Conservation (phyloP, 1,284 basidiomycete genomes). For the Acaromyces ingoldii region DNA sequence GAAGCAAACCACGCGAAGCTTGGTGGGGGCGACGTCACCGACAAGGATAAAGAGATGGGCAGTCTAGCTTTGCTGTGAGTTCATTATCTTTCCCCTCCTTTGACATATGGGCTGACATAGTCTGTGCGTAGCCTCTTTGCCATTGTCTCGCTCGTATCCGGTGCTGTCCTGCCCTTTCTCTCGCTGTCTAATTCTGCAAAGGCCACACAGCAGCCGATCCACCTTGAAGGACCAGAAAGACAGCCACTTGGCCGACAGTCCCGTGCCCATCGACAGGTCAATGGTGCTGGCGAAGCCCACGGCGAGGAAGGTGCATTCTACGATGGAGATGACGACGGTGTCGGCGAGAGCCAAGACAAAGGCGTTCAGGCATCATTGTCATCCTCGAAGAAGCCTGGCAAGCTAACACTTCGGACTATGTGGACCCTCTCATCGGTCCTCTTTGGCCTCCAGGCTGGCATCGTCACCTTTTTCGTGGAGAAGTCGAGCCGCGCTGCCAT, state of each 20-base stretch:
- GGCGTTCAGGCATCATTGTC: background rate
- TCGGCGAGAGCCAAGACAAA: too few species aligned
- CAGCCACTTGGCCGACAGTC: too few species aligned
- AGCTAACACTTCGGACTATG: slow-evolving; percentile 32
- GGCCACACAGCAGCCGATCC: too few species aligned
- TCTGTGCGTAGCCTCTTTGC: slow-evolving; percentile 23
- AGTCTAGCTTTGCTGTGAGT: slow-evolving; percentile 41
- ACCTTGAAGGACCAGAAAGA: too few species aligned
- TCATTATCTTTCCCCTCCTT: background rate
- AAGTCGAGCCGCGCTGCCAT: slow-evolving; percentile 23
- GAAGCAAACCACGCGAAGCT: slow-evolving; percentile 53
- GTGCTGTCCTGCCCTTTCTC: slow-evolving; percentile 31
- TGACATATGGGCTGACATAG: background rate
- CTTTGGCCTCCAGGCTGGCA: slow-evolving; percentile 22
- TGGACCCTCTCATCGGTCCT: slow-evolving; percentile 35
- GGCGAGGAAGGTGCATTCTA: too few species aligned
- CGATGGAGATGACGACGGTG: too few species aligned
- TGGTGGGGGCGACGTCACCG: slow-evolving; percentile 4
- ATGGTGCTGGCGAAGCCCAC: too few species aligned
- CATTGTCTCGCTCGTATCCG: slow-evolving; percentile 28
- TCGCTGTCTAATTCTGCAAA: slow-evolving; percentile 21
- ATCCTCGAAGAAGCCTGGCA: background rate
- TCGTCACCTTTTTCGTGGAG: slow-evolving; percentile 31
- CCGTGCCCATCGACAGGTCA: too few species aligned
- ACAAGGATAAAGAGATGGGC: slow-evolving; percentile 32